These are phyloP conservation scores for Lenwebbia sp. DNA, from an alignment of 345 rosid species.

Conservation along the genomic window DNA sequence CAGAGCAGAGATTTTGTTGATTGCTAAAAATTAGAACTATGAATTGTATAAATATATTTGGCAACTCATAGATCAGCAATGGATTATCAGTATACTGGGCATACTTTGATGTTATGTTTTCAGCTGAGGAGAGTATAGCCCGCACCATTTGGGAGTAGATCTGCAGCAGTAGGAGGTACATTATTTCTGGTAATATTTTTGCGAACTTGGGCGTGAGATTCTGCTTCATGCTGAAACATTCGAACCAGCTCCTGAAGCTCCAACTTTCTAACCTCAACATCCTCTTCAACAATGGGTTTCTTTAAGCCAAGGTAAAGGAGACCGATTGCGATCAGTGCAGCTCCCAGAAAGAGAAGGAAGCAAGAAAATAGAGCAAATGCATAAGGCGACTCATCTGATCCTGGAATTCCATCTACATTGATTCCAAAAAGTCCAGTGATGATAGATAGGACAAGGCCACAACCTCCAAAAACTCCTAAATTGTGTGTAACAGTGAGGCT, in stretches of 20 bases:
- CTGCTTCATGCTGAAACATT: slow-evolving; percentile 53
- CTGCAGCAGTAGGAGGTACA: slow-evolving; percentile 21
- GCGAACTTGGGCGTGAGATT: slow-evolving; percentile 46
- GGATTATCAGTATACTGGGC: background rate
- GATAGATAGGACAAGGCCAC: slow-evolving; percentile 49
- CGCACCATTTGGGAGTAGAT: slow-evolving; percentile 20
- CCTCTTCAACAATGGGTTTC: slow-evolving; percentile 31
- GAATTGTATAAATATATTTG: background rate
- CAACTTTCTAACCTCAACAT: slow-evolving; percentile 32
- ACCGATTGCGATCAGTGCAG: slow-evolving; percentile 24
- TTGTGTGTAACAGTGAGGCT: slow-evolving; percentile 58
- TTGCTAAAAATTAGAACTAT: background rate
- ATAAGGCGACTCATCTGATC: slow-evolving; percentile 25
- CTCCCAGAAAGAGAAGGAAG: slow-evolving; percentile 30
- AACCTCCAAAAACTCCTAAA: slow-evolving; percentile 61
- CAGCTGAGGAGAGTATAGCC: slow-evolving; percentile 35
- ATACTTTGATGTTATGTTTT: background rate
- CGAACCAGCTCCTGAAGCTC: slow-evolving; percentile 53
- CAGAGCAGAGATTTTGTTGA: background rate
- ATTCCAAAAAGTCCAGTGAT: slow-evolving; percentile 56
- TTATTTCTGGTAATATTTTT: slow-evolving; percentile 18
- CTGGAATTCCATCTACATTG: slow-evolving; percentile 62
- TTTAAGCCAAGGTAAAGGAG: slow-evolving; percentile 49
- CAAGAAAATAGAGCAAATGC: slow-evolving; percentile 38
- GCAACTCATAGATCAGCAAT: background rate